Percentiles rank a stretch among this genome's conserved stretches.
Conservation (phyloP, 495 filamentous ascomycete species). For the Pyrenopolyporus hunteri region DNA sequence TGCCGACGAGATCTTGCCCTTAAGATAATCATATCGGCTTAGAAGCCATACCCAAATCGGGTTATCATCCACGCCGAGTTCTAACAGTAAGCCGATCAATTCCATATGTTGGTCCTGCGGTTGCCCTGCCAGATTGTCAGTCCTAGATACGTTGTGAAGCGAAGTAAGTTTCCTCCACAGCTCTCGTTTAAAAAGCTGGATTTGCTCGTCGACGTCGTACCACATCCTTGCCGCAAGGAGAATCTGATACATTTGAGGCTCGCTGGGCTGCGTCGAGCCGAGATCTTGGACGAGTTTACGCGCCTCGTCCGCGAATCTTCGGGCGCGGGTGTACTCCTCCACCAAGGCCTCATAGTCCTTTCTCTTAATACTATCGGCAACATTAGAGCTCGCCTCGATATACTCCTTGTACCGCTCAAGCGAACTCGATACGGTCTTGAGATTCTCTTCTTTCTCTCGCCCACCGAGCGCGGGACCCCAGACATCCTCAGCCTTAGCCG, state of each 20-base stretch:
- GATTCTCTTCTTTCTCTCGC: conserved; percentile 84
- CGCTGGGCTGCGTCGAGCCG: conserved; percentile 58
- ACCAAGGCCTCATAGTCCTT: conserved; percentile 87
- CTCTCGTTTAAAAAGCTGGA: conserved; percentile 84
- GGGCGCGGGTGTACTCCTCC: conserved; percentile 81
- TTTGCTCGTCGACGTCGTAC: conserved; percentile 84
- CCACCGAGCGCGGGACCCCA: conserved; percentile 95
- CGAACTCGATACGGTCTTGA: conserved; percentile 73
- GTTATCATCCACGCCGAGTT: conserved; percentile 92
- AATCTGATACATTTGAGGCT: conserved; percentile 81
- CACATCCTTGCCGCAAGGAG: conserved; percentile 93
- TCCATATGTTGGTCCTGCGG: conserved; percentile 85
- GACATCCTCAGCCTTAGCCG: conserved; percentile 91
- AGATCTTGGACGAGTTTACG: conserved; percentile 63
- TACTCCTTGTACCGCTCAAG: conserved; percentile 80
- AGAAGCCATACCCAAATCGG: conserved; percentile 95
- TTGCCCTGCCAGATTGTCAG: conserved; percentile 49
- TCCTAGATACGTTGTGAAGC: conserved; percentile 54
- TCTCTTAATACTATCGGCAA: conserved; percentile 84
- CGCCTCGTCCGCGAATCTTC: conserved; percentile 75
- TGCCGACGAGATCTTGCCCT: conserved; percentile 75
- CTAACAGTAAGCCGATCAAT: conserved; percentile 82
- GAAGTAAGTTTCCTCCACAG: conserved; percentile 79
- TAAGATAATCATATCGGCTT: conserved; percentile 85
- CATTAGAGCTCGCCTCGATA: conserved; percentile 76